phyloP scores from a whole-genome alignment of 176 grass and related monocot genomes.

The Aegilops umbellulata region DNA sequence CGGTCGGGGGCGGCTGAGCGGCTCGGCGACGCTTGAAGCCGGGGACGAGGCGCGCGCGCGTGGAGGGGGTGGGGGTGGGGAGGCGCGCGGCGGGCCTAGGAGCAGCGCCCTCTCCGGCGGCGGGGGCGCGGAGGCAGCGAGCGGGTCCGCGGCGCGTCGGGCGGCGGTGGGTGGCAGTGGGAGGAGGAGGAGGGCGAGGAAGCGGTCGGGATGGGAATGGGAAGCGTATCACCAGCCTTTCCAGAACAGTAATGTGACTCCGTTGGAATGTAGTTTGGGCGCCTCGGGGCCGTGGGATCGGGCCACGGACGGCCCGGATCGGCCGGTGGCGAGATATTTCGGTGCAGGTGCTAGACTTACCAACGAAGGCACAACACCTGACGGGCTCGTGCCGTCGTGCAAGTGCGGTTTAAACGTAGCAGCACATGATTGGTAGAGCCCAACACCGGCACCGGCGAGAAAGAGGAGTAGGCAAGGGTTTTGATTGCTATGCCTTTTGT shows the following conservation, averaged over 20 bases:
- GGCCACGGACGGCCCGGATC: neutral
- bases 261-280: neutral
- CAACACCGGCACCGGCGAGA: neutral
- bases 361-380: neutral
- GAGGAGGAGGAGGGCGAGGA: neutral
- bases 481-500: too few species aligned
- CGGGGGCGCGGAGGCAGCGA: neutral
- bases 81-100: neutral
- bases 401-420: neutral
- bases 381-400: neutral
- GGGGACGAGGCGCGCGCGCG: neutral
- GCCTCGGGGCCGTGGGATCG: neutral
- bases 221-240: slow-evolving; percentile 6
- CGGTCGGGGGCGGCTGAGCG: neutral
- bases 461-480: neutral
- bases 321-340: neutral
- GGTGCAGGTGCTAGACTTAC: neutral
- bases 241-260: neutral
- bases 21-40: neutral
- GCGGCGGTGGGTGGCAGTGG: slow-evolving; percentile 12
- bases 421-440: neutral
- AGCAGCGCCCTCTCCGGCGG: slow-evolving; percentile 6
- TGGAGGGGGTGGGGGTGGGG: neutral
- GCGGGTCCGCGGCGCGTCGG: neutral
- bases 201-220: neutral